Evolutionary conservation across 768 basidiomycete species (phyloP).

Genomic region (Boletus rubescentipes): DNA sequence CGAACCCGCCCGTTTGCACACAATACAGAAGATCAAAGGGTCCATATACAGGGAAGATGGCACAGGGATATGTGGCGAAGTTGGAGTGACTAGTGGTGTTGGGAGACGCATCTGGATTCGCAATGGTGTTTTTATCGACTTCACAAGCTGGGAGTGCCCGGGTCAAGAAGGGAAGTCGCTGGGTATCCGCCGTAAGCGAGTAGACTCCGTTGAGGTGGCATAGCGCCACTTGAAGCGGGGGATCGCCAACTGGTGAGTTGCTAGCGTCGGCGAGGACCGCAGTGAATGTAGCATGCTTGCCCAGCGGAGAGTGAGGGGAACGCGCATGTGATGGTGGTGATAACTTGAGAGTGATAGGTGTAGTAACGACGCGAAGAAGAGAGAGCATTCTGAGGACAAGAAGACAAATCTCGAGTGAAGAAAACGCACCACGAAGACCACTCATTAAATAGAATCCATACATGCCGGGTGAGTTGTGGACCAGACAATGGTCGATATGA

Average conservation of each 20-base stretch:
- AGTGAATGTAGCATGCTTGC: constrained; percentile 6
- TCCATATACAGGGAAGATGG: constrained; percentile 24
- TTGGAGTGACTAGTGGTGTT: background rate
- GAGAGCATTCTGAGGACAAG: constrained; percentile 11
- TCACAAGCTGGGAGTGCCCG: background rate
- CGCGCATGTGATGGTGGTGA: background rate
- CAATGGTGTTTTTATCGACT: background rate
- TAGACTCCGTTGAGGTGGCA: background rate
- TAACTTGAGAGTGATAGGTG: constrained; percentile 7
- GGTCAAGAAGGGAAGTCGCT: background rate
- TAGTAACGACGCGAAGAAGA: background rate
- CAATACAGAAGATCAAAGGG: constrained; percentile 23
- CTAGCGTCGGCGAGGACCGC: background rate
- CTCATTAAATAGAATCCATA: constrained; percentile 18
- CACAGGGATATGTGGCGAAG: background rate
- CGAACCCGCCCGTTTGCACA: constrained; percentile 24
- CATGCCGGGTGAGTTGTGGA: constrained; percentile 7
- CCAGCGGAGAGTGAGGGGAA: background rate
- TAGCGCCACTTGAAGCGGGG: background rate
- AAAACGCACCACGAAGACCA: background rate
- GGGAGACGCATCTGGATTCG: background rate
- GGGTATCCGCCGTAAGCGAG: background rate
- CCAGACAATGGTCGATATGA: constrained; percentile 15
- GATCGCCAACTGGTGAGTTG: background rate
- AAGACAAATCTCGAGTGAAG: background rate